A percentile compares a stretch with the other conserved stretches of the same genome.
These are phyloP conservation scores for Xenoacremonium recifei DNA, from an alignment of 2,329 filamentous ascomycete species.

Conservation along the genomic window DNA sequence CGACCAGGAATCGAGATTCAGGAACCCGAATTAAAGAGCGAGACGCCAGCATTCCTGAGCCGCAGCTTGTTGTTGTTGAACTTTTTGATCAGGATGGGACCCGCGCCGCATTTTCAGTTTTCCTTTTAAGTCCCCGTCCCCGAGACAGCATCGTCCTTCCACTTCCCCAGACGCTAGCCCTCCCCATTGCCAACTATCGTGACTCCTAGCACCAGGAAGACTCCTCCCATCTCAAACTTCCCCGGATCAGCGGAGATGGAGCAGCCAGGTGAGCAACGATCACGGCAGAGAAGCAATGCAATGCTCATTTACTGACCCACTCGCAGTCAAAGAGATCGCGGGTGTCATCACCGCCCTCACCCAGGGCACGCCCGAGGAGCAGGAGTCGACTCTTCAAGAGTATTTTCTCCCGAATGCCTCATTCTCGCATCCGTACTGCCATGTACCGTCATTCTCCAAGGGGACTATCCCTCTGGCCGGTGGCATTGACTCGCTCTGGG, in stretches of 20 bases:
- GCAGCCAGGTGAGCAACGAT: conserved; percentile 37
- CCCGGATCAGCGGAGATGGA: too few relatives aligned
- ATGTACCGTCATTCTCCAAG: conserved; percentile 56
- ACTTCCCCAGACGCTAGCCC: background rate
- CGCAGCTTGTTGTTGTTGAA: too few relatives aligned
- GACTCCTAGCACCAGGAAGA: too few relatives aligned
- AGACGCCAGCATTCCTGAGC: conserved; percentile 5
- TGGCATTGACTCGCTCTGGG: conserved; percentile 59
- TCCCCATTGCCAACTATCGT: too few relatives aligned
- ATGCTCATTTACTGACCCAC: conserved; percentile 1
- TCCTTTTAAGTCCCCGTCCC: too few relatives aligned
- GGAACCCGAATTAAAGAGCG: conserved; percentile 1
- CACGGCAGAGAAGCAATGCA: background rate
- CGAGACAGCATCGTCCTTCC: background rate
- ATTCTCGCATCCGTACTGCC: conserved; percentile 78
- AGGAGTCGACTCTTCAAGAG: conserved; percentile 62
- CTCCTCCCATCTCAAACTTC: too few relatives aligned
- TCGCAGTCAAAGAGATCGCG: conserved; percentile 58
- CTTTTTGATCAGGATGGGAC: too few relatives aligned
- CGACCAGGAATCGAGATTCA: background rate
- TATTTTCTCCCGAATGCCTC: conserved; percentile 72
- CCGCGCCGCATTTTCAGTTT: too few relatives aligned
- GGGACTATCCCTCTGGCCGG: conserved; percentile 39
- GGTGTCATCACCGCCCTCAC: conserved; percentile 67
- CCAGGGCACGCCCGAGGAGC: conserved; percentile 63